Conservation (phyloP, 2,329 filamentous ascomycete genomes). For the Monosporascus sp. region DNA sequence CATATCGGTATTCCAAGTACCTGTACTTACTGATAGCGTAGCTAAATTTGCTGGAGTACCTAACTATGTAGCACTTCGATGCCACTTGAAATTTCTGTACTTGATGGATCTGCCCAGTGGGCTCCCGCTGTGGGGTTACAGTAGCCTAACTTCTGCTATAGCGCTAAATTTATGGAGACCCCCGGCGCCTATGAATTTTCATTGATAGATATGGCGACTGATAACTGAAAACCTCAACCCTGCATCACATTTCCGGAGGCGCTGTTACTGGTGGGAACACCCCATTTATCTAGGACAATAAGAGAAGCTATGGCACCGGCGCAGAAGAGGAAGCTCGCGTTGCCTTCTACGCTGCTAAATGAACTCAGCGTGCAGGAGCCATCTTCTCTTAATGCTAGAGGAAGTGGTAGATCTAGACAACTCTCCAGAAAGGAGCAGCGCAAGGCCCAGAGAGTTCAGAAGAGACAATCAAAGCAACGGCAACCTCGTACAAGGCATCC, state of each 20-base stretch:
- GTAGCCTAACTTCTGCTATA: neutral
- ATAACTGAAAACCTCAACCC: no score
- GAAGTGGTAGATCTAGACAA: conserved; percentile 12
- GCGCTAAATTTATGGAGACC: neutral
- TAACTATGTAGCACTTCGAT: no score
- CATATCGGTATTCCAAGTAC: neutral
- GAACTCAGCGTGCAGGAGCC: conserved; percentile 32
- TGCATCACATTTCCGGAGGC: no score
- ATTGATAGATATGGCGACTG: no score
- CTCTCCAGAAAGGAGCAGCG: conserved; percentile 26
- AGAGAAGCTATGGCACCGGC: conserved; percentile 20
- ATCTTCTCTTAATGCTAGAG: conserved; percentile 3
- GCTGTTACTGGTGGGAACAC: no score
- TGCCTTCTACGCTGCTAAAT: conserved; percentile 38
- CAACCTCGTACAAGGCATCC: conserved; percentile 11
- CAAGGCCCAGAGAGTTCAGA: conserved; percentile 24
- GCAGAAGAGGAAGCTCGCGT: conserved; percentile 31
- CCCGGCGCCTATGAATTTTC: no score
- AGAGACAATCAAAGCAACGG: conserved; percentile 21
- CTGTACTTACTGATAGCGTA: no score
- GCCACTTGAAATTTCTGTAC: no score
- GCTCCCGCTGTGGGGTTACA: conserved; percentile 12
- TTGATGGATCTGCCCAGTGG: neutral
- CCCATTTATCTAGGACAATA: neutral
- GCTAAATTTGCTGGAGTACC: no score